Percentiles rank a stretch among this genome's conserved stretches.
Evolutionary conservation across 768 basidiomycete species (phyloP).

Genomic region (Ramaria sp.): DNA sequence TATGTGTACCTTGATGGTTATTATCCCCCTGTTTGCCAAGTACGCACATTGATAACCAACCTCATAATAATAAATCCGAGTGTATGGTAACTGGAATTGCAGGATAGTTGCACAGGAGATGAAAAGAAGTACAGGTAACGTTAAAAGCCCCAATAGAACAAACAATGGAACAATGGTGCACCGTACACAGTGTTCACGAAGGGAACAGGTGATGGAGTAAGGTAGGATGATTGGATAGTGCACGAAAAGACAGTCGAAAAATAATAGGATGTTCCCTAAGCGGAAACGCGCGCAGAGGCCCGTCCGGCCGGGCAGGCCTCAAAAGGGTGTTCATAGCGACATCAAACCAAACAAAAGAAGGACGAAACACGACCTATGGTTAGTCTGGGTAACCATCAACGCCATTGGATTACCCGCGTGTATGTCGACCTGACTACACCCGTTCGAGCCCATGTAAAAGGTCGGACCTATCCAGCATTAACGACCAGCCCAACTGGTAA

Average conservation of each 20-base stretch:
- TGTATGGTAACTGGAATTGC: neutral
- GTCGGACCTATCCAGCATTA: neutral
- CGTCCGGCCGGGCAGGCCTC: neutral
- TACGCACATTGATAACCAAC: neutral
- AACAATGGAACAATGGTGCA: slow-evolving; percentile 1
- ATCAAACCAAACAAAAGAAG: neutral
- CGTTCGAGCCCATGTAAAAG: neutral
- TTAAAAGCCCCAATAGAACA: neutral
- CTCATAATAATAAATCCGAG: neutral
- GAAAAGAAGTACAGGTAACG: slow-evolving; percentile 4
- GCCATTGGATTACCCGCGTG: neutral
- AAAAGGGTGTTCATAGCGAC: neutral
- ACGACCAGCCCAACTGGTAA: neutral
- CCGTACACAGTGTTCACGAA: neutral
- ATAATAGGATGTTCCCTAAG: neutral
- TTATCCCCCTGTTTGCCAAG: too few species aligned
- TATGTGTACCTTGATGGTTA: too few species aligned
- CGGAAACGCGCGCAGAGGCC: neutral
- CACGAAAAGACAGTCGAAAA: neutral
- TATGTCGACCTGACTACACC: neutral
- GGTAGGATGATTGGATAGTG: neutral
- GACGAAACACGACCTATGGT: neutral
- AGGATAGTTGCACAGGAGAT: neutral
- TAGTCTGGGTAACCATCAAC: neutral
- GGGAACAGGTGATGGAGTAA: neutral